Percentiles rank a stretch among this genome's conserved stretches.
phyloP scores from a whole-genome alignment of 1,139 yeast species.

The Taiozyma sp. region DNA sequence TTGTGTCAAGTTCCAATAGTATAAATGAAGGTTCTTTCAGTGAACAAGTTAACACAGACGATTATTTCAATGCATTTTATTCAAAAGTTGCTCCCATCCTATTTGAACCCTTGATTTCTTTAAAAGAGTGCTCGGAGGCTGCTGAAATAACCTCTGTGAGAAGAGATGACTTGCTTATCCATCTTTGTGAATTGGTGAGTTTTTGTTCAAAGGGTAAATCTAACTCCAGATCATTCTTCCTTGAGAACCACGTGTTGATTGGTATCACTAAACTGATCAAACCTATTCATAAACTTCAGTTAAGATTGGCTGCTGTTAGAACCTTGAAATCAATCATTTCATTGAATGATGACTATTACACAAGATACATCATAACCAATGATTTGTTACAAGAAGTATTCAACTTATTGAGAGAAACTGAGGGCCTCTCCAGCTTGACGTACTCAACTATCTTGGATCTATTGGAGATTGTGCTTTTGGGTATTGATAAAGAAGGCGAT shows the following conservation, averaged over 20 bases:
- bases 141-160: constrained; percentile 9
- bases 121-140: constrained; percentile 16
- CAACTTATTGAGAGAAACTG: constrained; percentile 43
- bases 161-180: constrained; percentile 44
- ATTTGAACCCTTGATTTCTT: constrained; percentile 44
- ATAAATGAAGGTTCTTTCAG: constrained; percentile 25
- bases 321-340: constrained; percentile 55
- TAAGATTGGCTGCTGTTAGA: constrained; percentile 61
- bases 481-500: constrained; percentile 21
- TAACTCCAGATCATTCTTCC: constrained; percentile 54
- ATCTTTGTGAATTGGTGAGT: constrained; percentile 62
- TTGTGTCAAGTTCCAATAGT: constrained; percentile 9
- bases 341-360: constrained; percentile 57
- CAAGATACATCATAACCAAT: constrained; percentile 49
- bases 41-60: constrained; percentile 39
- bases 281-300: constrained; percentile 36
- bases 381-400: constrained; percentile 49
- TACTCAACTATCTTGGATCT: constrained; percentile 76
- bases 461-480: constrained; percentile 44
- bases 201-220: constrained; percentile 53
- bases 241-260: constrained; percentile 46
- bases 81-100: constrained; percentile 52
- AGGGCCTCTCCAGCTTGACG: constrained; percentile 53
- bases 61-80: constrained; percentile 59
- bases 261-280: constrained; percentile 46